Evolutionary conservation across 257 asterid genomes (phyloP), one percentile per base, ranked within the genome.

Genomic region (Sherardia arvensis): DNA sequence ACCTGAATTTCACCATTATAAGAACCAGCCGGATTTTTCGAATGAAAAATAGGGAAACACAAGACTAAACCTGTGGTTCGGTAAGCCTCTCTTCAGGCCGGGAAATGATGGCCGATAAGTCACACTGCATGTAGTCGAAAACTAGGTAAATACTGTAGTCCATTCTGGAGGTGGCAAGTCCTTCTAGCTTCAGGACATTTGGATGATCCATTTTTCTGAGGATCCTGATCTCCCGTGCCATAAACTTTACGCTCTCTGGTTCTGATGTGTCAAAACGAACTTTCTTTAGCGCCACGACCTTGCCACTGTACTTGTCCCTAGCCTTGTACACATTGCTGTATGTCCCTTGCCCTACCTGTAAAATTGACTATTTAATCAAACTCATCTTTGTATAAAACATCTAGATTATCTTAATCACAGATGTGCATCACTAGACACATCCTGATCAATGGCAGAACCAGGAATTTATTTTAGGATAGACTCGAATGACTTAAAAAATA

Each of bases 81-180:
- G 76, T 83, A 51, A 90, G 89, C 66, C 83, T 78, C 58, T 74
- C 80, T 40, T 83, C 88, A 0, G 88, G 88, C 58, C 81, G 74
- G 23, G 83, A 61, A 1, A 87, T 78, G 48, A 90, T 69, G 67
- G 76, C 71, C 25, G 97, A 34, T 21, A 90, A 77, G 72, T 90
- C 97, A 12, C 90, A 73, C 28, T 69, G 83, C 91, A 87, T 85
- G 30, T 34, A 89, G 0, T 90, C 97, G 23, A 87, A 83, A 48
- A 90, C 94, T 11, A 90, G 76, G 66, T 90, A 90, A 25, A 90
- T 71, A 71, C 97, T 90, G 61, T 87, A 87, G 73, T 90, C 90
- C 97, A 90, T 90, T 78, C 95, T 83, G 59, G 97, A 90, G 45
- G 95, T 90, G 62, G 95, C 97, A 61, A 90, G 59, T 20, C 97